Evolutionary conservation across 169 alveolate genomes (phyloP).

Genomic region (Cyclospora cayetanensis): DNA sequence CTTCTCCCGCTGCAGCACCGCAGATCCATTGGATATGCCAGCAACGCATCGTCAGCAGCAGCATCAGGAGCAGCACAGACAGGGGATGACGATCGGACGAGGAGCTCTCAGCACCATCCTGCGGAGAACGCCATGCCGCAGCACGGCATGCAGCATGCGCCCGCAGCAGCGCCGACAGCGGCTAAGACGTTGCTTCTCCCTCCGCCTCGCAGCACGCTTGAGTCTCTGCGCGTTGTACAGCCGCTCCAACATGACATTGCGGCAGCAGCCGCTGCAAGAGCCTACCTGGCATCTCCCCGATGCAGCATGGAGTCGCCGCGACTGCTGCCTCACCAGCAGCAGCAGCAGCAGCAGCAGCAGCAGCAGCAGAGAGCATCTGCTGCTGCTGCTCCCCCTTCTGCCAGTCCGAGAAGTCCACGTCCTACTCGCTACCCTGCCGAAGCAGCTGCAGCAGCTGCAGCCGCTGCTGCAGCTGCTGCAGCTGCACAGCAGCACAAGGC

Average conservation of each 20-base stretch:
- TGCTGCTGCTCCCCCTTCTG: background rate
- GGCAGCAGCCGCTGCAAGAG: constrained; percentile 24
- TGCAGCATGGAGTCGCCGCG: constrained; percentile 3
- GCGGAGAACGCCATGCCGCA: background rate
- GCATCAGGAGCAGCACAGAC: background rate
- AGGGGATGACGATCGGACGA: background rate
- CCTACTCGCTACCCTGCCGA: constrained; percentile 55
- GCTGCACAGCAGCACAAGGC: constrained; percentile 62
- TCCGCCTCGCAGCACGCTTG: constrained; percentile 13
- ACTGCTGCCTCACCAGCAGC: constrained; percentile 5
- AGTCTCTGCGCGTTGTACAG: constrained; percentile 28
- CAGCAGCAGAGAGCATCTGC: constrained; percentile 32
- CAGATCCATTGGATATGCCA: background rate
- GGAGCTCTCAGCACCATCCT: background rate
- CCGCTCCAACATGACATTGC: constrained; percentile 22
- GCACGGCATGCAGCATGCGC: constrained; percentile 16
- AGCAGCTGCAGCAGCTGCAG: constrained; percentile 59
- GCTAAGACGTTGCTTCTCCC: constrained; percentile 32
- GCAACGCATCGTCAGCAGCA: constrained; percentile 41
- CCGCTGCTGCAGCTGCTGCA: constrained; percentile 52
- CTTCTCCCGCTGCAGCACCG: constrained; percentile 55
- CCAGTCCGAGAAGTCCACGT: constrained; percentile 33
- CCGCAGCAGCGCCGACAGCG: constrained; percentile 32
- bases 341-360: constrained; percentile 19
- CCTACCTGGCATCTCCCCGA: constrained; percentile 15